Evolutionary conservation across 371 early-diverging fungal genomes (phyloP).

Genomic region (Umbelopsis sp.): DNA sequence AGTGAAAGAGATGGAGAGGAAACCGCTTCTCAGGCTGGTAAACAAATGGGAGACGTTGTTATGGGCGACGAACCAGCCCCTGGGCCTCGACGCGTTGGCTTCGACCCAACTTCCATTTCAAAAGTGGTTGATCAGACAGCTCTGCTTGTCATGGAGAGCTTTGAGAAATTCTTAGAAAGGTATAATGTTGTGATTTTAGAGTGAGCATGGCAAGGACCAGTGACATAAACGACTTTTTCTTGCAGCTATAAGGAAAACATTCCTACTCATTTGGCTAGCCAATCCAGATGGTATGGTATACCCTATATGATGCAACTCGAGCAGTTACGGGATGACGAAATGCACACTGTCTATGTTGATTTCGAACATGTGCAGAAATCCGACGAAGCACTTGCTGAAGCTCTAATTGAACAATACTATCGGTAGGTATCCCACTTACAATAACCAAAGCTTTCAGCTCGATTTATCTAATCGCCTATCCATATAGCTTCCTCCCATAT

Average conservation of each 20-base stretch:
- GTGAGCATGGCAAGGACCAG: no score
- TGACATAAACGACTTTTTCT: no score
- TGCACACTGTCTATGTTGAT: conserved; percentile 80
- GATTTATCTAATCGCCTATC: neutral
- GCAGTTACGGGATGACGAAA: conserved; percentile 58
- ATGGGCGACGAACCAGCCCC: conserved; percentile 25
- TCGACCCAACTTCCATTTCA: conserved; percentile 48
- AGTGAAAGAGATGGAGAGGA: conserved; percentile 15
- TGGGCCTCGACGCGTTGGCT: conserved; percentile 34
- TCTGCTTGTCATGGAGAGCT: conserved; percentile 74
- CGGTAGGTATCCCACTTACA: conserved; percentile 46
- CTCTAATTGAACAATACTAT: conserved; percentile 76
- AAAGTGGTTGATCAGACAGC: conserved; percentile 81
- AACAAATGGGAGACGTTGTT: conserved; percentile 38
- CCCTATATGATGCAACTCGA: conserved; percentile 66
- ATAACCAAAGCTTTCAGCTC: neutral
- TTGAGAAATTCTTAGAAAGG: conserved; percentile 78
- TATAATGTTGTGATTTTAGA: conserved; percentile 32
- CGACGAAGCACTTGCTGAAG: conserved; percentile 72
- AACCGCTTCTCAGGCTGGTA: conserved; percentile 31
- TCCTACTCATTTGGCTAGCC: conserved; percentile 32
- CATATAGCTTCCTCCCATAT: conserved; percentile 80
- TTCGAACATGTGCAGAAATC: conserved; percentile 66
- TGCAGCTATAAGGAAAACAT: conserved; percentile 36
- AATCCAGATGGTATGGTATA: conserved; percentile 37